These are phyloP conservation scores for Tylopilus sp. DNA, from an alignment of 768 basidiomycete species.

Conservation along the genomic window DNA sequence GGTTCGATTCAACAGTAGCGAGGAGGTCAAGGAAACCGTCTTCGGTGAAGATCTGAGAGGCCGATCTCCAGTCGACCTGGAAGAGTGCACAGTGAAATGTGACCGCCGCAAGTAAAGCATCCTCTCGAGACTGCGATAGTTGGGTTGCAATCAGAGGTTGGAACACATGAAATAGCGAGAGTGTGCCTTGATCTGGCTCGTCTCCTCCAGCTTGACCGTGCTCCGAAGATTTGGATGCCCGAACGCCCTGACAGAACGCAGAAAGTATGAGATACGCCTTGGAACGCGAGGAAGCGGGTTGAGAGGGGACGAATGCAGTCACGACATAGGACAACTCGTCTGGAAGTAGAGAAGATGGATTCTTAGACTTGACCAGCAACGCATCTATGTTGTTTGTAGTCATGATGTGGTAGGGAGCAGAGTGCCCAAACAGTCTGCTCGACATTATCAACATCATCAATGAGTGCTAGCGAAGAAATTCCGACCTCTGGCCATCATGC, in stretches of 20 bases:
- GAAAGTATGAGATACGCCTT: slow-evolving; percentile 72
- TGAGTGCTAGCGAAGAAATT: slow-evolving; percentile 13
- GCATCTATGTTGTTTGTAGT: slow-evolving; percentile 25
- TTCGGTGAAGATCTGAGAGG: slow-evolving; percentile 57
- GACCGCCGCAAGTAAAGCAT: slow-evolving; percentile 48
- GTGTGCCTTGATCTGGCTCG: slow-evolving; percentile 45
- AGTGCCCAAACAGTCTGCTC: too few relatives aligned
- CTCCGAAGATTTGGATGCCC: slow-evolving; percentile 35
- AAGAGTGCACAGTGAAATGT: slow-evolving; percentile 77
- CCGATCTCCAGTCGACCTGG: slow-evolving; percentile 73
- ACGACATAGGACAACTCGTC: slow-evolving; percentile 54
- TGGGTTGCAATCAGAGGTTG: slow-evolving; percentile 45
- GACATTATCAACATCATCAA: slow-evolving; percentile 8
- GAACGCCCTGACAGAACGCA: slow-evolving; percentile 60
- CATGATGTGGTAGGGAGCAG: too few relatives aligned
- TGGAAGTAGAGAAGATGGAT: slow-evolving; percentile 40
- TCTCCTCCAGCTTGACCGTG: slow-evolving; percentile 36
- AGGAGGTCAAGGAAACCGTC: slow-evolving; percentile 64
- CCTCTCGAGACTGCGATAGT: slow-evolving; percentile 57
- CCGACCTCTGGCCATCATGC: slow-evolving; percentile 4
- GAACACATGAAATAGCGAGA: slow-evolving; percentile 48
- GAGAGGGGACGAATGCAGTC: slow-evolving; percentile 49
- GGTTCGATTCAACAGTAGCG: slow-evolving; percentile 60
- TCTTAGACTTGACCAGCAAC: slow-evolving; percentile 34
- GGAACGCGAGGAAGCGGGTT: slow-evolving; percentile 45